These are phyloP conservation scores for bread wheat (Triticum aestivum) DNA, from an alignment of 176 grass and related monocot species.

Conservation along the genomic window IWGSC_CS_RefSeq_v2.1 NC_057795.1:447367365-447367864, in stretches of 20 bases:
- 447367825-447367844: background rate
- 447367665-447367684: constrained; percentile 3
- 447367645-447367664: constrained; percentile 22
- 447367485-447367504: background rate
- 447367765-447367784: constrained; percentile 49
- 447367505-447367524: background rate
- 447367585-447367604: background rate
- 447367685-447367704: background rate
- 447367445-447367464: background rate
- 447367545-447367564: background rate
- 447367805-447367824: constrained; percentile 43
- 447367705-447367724: background rate
- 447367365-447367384: constrained; percentile 13
- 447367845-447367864: background rate
- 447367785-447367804: constrained; percentile 49
- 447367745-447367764: constrained; percentile 3
- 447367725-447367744: background rate
- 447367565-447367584: background rate
- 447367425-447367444: background rate
- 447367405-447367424: constrained; percentile 24
- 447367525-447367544: no score
- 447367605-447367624: background rate
- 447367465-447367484: constrained; percentile 10
- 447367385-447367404: constrained; percentile 22
- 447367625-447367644: constrained; percentile 23